Evolutionary conservation across 78 protist species (phyloP).

Genomic region (Pelomyxa schiedti): DNA sequence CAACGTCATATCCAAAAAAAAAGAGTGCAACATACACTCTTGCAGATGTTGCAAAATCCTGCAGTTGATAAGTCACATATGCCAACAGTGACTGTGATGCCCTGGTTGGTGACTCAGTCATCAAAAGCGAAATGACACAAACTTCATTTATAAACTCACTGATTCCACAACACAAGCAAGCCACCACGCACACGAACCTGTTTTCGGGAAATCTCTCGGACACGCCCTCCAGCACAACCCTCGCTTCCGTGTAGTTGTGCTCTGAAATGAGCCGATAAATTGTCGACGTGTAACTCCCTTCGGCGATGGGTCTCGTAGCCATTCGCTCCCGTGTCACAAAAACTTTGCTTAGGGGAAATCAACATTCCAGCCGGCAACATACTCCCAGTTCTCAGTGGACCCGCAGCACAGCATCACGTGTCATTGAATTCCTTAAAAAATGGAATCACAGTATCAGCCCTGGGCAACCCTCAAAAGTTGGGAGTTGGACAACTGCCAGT

Average conservation of each 20-base stretch:
- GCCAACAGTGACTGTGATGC: slow-evolving; percentile 68
- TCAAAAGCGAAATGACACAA: slow-evolving; percentile 22
- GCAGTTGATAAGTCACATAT: slow-evolving; percentile 51
- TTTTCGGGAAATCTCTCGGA: background rate
- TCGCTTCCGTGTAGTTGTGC: slow-evolving; percentile 30
- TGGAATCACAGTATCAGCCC: too few species aligned
- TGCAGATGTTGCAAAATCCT: slow-evolving; percentile 43
- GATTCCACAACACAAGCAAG: background rate
- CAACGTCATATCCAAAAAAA: too few species aligned
- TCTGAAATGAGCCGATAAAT: slow-evolving; percentile 38
- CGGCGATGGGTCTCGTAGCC: too few species aligned
- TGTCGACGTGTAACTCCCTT: slow-evolving; percentile 37
- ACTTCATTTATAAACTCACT: background rate
- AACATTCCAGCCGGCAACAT: too few species aligned
- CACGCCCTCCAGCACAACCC: background rate
- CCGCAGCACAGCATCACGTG: too few species aligned
- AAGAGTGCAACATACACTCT: background rate
- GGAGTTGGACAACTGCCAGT: too few species aligned
- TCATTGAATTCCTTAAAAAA: too few species aligned
- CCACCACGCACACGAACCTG: background rate
- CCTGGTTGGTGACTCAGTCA: slow-evolving; percentile 10
- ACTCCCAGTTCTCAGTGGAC: too few species aligned
- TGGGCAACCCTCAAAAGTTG: too few species aligned
- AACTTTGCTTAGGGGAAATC: too few species aligned
- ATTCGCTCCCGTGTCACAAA: too few species aligned